Conservation (phyloP, 768 basidiomycete species). For the Flagelloscypha sp. region DNA sequence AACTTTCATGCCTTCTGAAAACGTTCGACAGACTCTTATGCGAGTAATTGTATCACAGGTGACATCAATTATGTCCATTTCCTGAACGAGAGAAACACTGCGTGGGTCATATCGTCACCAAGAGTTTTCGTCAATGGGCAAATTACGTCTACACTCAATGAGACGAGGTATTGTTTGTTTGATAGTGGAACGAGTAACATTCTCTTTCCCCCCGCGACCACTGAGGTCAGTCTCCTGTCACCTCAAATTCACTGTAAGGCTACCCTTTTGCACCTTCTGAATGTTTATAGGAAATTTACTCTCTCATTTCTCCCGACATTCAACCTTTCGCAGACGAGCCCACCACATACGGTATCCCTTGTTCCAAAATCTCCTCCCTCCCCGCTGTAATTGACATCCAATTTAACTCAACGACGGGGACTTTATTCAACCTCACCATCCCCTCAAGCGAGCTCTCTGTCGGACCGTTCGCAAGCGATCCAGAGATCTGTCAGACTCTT, state of each 20-base stretch:
- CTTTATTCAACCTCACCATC: conserved; percentile 47
- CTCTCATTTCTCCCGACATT: conserved; percentile 51
- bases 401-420: conserved; percentile 43
- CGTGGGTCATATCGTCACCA: conserved; percentile 40
- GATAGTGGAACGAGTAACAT: conserved; percentile 53
- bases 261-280: background rate
- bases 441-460: conserved; percentile 50
- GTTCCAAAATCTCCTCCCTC: conserved; percentile 34
- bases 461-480: conserved; percentile 45
- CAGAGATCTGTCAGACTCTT: conserved; percentile 44
- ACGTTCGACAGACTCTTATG: conserved; percentile 5
- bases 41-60: conserved; percentile 19
- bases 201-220: conserved; percentile 38
- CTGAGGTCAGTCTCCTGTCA: conserved; percentile 27
- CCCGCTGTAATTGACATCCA: conserved; percentile 44
- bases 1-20: conserved; percentile 3
- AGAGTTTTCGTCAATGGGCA: conserved; percentile 44
- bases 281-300: conserved; percentile 54
- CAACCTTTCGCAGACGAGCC: conserved; percentile 41
- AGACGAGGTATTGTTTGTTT: conserved; percentile 39
- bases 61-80: conserved; percentile 34
- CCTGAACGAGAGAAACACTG: conserved; percentile 24
- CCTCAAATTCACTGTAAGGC: conserved; percentile 1
- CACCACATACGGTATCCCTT: conserved; percentile 49
- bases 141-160: conserved; percentile 33